Evolutionary conservation across 495 filamentous ascomycete species (phyloP).

Genomic region (Annulohypoxylon bovei): DNA sequence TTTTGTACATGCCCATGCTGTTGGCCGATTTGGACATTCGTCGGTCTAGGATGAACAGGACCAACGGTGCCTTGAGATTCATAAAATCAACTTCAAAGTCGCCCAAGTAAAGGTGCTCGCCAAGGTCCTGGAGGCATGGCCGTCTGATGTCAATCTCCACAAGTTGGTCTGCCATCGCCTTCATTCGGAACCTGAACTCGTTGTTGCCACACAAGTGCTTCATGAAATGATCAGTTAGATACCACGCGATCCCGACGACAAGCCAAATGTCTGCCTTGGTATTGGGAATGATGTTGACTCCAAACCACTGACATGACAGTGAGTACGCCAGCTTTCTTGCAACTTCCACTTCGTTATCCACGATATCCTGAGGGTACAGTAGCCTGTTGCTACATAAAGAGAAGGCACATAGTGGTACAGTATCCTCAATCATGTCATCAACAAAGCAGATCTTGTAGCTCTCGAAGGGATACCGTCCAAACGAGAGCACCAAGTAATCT

Average conservation of each 20-base stretch:
- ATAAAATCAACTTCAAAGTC: slow-evolving; percentile 87
- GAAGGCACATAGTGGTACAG: slow-evolving; percentile 78
- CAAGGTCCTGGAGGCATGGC: slow-evolving; percentile 83
- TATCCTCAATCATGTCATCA: slow-evolving; percentile 81
- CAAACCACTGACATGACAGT: slow-evolving; percentile 92
- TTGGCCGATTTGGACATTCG: slow-evolving; percentile 87
- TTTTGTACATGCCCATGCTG: slow-evolving; percentile 81
- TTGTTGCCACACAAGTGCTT: slow-evolving; percentile 91
- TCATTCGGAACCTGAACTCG: slow-evolving; percentile 90
- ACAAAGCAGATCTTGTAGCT: slow-evolving; percentile 94
- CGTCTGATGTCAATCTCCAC: slow-evolving; percentile 83
- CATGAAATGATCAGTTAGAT: slow-evolving; percentile 93
- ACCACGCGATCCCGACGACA: slow-evolving; percentile 90
- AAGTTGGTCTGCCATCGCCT: slow-evolving; percentile 81
- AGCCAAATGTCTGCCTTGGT: slow-evolving; percentile 86
- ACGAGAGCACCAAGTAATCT: slow-evolving; percentile 85
- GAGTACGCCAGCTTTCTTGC: slow-evolving; percentile 82
- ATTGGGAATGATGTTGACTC: slow-evolving; percentile 85
- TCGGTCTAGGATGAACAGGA: slow-evolving; percentile 92
- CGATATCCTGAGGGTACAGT: slow-evolving; percentile 81
- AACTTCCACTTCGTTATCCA: slow-evolving; percentile 81
- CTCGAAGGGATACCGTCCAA: slow-evolving; percentile 85
- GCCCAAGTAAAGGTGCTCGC: slow-evolving; percentile 80
- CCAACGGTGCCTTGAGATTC: slow-evolving; percentile 87
- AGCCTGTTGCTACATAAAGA: slow-evolving; percentile 88